Evolutionary conservation across 2,329 filamentous ascomycete species (phyloP).

Genomic region (Arthrobotrys entomopaga): DNA sequence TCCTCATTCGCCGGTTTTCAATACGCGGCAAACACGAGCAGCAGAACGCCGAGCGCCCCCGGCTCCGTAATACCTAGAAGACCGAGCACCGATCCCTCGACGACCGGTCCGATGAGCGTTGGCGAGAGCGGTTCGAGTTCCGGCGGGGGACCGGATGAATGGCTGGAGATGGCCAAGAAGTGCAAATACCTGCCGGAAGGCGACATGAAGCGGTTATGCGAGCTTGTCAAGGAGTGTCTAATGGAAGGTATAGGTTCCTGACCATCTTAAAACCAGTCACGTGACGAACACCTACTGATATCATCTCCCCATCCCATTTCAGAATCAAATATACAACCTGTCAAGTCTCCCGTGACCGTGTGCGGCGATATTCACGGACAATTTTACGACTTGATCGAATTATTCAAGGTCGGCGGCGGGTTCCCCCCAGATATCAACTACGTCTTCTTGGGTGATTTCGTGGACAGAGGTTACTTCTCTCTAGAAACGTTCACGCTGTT

Average conservation of each 20-base stretch:
- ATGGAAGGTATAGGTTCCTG: slow-evolving; percentile 80
- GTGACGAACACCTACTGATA: neutral
- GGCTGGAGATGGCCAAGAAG: slow-evolving; percentile 94
- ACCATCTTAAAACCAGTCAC: neutral
- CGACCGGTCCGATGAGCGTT: slow-evolving; percentile 63
- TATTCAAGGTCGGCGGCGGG: slow-evolving; percentile 94
- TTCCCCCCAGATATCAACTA: slow-evolving; percentile 85
- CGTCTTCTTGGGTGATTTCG: slow-evolving; percentile 78
- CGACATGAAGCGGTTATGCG: slow-evolving; percentile 98
- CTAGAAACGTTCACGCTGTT: slow-evolving; percentile 77
- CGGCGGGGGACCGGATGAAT: slow-evolving; percentile 90
- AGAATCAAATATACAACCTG: slow-evolving; percentile 99
- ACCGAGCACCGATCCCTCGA: slow-evolving; percentile 55
- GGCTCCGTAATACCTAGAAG: slow-evolving; percentile 24
- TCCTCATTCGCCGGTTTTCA: slow-evolving; percentile 49
- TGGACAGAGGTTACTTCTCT: slow-evolving; percentile 79
- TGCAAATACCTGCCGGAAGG: slow-evolving; percentile 96
- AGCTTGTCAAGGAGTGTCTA: slow-evolving; percentile 97
- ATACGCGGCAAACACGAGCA: slow-evolving; percentile 40
- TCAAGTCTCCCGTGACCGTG: slow-evolving; percentile 92
- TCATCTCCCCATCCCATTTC: slow-evolving; percentile 27
- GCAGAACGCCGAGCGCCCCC: slow-evolving; percentile 51
- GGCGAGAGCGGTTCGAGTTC: slow-evolving; percentile 77
- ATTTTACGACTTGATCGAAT: slow-evolving; percentile 96
- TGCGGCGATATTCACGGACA: slow-evolving; percentile 99